Evolutionary conservation across 2,329 filamentous ascomycete species (phyloP), one percentile per base, ranked within the genome.

Genomic region (Immersiporthe knoxdaviesiana): DNA sequence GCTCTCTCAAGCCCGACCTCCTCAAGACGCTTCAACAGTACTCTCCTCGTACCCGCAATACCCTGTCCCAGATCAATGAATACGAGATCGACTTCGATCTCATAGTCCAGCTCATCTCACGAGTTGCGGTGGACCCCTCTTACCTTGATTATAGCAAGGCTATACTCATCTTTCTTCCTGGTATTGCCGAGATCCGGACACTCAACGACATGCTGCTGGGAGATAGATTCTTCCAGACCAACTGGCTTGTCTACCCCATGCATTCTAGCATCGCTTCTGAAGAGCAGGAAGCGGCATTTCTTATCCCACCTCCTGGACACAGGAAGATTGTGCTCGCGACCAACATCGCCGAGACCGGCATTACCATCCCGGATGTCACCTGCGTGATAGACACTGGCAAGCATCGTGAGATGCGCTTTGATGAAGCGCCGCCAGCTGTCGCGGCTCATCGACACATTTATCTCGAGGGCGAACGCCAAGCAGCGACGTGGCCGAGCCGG

Each of bases 311-410:
- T 0, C 85, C 85, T 3, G 95, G 95, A 0, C 85, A 90, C 68
- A 88, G 94, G 72, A 99, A 99, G 81, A 96, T 99, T 72, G 95
- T 99, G 1, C 86, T 99, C 67, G 94, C 96, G 1, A 99, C 96
- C 18, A 99, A 99, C 77, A 99, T 99, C 78, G 96, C 96, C 5
- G 96, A 99, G 79, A 99, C 96, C 0, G 96, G 96, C 82, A 97
- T 99, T 76, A 99, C 96, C 0, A 99, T 99, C 73, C 96, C 96
- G 1, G 96, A 99, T 77, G 93, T 99, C 39, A 98, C 96, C 0
- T 97, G 94, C 74, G 96, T 99, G 60, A 92, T 99, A 69, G 96
- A 99, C 78, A 94, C 94, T 0, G 96, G 96, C 68, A 98, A 97
- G 79, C 95, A 98, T 79, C 94, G 97, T 73, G 95, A 97, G 79